A percentile compares a stretch with the other conserved stretches of the same genome.
Conservation (phyloP, 345 rosid species). For the Brassica nigra region DNA sequence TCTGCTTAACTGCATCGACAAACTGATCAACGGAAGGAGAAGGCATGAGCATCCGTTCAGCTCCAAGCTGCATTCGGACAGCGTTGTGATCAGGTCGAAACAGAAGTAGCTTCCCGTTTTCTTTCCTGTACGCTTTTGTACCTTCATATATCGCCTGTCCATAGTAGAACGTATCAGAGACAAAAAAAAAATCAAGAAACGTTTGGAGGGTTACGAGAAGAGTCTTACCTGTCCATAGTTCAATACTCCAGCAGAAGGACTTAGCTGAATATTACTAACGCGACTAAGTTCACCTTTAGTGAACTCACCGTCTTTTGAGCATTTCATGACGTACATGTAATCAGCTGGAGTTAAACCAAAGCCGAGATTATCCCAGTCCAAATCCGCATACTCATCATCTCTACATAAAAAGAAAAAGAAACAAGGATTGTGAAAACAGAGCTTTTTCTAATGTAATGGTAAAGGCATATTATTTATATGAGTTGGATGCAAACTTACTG, state of each 20-base stretch:
- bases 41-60: conserved; percentile 64
- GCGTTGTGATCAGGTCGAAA: conserved; percentile 83
- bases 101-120: conserved; percentile 61
- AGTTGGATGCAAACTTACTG: conserved; percentile 31
- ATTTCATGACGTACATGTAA: conserved; percentile 73
- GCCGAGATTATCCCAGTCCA: conserved; percentile 89
- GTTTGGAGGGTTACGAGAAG: background rate
- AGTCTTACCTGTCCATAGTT: conserved; percentile 62
- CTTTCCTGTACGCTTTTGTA: conserved; percentile 72
- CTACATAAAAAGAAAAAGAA: conserved; percentile 18
- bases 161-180: background rate
- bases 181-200: background rate
- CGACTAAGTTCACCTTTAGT: conserved; percentile 41
- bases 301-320: conserved; percentile 46
- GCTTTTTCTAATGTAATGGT: background rate
- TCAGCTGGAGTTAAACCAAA: conserved; percentile 66
- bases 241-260: conserved; percentile 58
- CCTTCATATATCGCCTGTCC: conserved; percentile 82
- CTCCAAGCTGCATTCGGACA: conserved; percentile 53
- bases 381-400: conserved; percentile 62
- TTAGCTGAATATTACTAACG: conserved; percentile 48
- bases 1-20: conserved; percentile 56
- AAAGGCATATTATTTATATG: background rate
- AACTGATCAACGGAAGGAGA: conserved; percentile 58
- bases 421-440: conserved; percentile 18